Conservation (phyloP, 345 rosid species). For the Acer campestre region DNA sequence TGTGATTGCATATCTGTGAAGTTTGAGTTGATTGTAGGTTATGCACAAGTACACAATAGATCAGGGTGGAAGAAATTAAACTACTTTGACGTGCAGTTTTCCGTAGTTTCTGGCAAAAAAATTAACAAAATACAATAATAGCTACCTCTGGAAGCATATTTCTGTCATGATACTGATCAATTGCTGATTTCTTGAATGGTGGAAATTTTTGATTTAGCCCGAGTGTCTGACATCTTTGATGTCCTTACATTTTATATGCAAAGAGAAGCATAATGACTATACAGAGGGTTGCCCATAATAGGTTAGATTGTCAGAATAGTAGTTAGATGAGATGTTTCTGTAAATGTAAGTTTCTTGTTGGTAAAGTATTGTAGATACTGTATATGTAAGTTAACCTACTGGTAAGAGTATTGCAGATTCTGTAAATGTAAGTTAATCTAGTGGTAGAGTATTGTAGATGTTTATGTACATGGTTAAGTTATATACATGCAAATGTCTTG, state of each 20-base stretch:
- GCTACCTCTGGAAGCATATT: not conserved
- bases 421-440: not conserved
- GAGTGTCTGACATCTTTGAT: not conserved
- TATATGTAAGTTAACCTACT: not conserved
- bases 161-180: not conserved
- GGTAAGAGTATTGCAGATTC: not conserved
- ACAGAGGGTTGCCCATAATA: not conserved
- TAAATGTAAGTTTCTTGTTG: not conserved
- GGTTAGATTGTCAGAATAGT: not conserved
- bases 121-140: too few species aligned
- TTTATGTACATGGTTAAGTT: not conserved
- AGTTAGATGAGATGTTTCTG: not conserved
- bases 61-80: too few species aligned
- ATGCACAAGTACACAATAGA: too few species aligned
- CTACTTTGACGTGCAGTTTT: too few species aligned
- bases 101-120: too few species aligned
- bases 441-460: not conserved
- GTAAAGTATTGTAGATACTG: not conserved
- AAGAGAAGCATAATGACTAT: not conserved
- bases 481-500: not conserved
- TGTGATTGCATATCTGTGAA: too few species aligned
- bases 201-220: not conserved
- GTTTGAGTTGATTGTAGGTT: too few species aligned
- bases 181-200: not conserved
- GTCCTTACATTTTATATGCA: not conserved